Evolutionary conservation across 2,329 filamentous ascomycete species (phyloP).

Genomic region (Colletotrichum euphorbiae): DNA sequence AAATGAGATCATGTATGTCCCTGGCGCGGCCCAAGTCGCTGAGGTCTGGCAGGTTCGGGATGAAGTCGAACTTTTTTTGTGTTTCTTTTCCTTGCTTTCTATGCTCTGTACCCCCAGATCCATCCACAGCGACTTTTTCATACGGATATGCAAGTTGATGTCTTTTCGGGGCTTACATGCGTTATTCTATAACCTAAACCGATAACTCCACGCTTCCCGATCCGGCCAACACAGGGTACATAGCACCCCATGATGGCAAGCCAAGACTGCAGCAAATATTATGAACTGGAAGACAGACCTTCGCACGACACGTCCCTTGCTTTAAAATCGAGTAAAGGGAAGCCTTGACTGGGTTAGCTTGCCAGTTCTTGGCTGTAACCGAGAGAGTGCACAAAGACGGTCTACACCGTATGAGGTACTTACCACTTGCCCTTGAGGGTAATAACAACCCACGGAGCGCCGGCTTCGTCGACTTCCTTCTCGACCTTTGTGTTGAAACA

Average conservation of each 20-base stretch:
- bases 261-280: neutral
- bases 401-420: neutral
- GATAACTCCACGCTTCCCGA: slow-evolving; percentile 7
- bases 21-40: too few relatives aligned
- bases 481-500: slow-evolving; percentile 91
- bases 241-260: neutral
- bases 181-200: neutral
- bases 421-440: slow-evolving; percentile 87
- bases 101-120: neutral
- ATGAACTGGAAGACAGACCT: neutral
- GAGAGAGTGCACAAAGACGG: neutral
- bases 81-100: neutral
- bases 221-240: neutral
- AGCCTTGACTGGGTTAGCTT: slow-evolving; percentile 45
- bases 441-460: slow-evolving; percentile 85
- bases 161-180: neutral
- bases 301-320: neutral
- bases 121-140: neutral
- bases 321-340: slow-evolving; percentile 52
- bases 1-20: too few relatives aligned
- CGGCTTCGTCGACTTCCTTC: slow-evolving; percentile 89
- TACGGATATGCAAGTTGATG: neutral
- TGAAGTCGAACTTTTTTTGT: neutral
- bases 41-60: neutral
- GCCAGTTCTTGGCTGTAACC: neutral